A percentile compares a stretch with the other conserved stretches of the same genome.
Conservation (phyloP, 2,329 filamentous ascomycete species). For the Colletotrichum karsti region DNA sequence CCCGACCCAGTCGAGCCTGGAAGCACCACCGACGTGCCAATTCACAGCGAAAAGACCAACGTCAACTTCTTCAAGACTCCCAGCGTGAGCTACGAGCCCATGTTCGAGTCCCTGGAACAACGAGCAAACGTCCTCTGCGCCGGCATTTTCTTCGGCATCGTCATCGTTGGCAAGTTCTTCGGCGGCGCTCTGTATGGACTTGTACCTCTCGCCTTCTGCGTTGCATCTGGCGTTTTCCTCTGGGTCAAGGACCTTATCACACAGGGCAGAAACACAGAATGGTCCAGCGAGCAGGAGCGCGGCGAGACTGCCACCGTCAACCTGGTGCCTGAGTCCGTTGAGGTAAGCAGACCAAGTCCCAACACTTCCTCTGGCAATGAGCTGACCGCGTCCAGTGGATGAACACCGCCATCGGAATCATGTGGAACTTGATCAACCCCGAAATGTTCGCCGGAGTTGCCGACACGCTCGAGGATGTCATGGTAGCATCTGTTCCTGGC, state of each 20-base stretch:
- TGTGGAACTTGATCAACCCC: constrained; percentile 93
- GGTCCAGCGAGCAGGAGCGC: constrained; percentile 85
- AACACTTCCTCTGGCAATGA: neutral
- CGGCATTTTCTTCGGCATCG: constrained; percentile 76
- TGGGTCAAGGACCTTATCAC: constrained; percentile 90
- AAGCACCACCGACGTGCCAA: constrained; percentile 91
- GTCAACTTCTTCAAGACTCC: constrained; percentile 96
- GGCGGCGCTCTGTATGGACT: constrained; percentile 81
- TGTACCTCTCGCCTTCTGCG: constrained; percentile 75
- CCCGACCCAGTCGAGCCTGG: constrained; percentile 86
- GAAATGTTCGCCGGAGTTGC: constrained; percentile 93
- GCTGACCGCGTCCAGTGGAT: constrained; percentile 71
- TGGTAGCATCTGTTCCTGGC: constrained; percentile 92
- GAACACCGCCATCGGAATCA: constrained; percentile 84
- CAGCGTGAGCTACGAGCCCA: constrained; percentile 87
- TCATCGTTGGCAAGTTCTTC: constrained; percentile 81
- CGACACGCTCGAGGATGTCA: constrained; percentile 87
- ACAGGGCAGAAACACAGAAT: constrained; percentile 85
- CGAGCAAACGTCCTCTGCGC: constrained; percentile 76
- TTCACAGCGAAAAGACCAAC: constrained; percentile 96
- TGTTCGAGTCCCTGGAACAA: constrained; percentile 80
- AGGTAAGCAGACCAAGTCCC: constrained; percentile 42
- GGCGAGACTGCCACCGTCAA: constrained; percentile 89
- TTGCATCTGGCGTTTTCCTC: constrained; percentile 82
- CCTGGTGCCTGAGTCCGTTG: constrained; percentile 89